Conservation (phyloP, 805 yeast species). For the Yarrowia osloensis region DNA sequence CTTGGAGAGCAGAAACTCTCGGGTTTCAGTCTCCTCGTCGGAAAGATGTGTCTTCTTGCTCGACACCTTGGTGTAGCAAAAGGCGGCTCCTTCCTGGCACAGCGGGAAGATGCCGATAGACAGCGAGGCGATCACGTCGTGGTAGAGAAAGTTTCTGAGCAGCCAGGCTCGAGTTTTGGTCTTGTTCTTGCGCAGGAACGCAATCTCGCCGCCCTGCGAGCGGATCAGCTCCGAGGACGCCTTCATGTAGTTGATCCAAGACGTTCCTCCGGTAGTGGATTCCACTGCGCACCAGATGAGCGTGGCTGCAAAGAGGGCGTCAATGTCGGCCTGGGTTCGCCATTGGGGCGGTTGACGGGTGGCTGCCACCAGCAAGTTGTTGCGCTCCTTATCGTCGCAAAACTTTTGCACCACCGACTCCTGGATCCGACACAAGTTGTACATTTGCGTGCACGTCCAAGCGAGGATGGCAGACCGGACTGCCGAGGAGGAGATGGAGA, state of each 20-base stretch:
- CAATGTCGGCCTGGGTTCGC: conserved; percentile 24
- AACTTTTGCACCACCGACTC: conserved; percentile 27
- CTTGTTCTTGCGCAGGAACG: conserved; percentile 26
- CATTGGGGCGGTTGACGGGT: conserved; percentile 11
- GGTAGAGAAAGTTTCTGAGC: conserved; percentile 28
- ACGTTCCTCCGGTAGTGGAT: conserved; percentile 23
- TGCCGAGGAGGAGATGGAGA: conserved; percentile 11
- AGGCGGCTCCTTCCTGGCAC: conserved; percentile 28
- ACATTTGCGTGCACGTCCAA: conserved; percentile 28
- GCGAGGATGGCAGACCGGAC: conserved; percentile 22
- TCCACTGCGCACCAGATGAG: conserved; percentile 28
- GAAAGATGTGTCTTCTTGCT: conserved; percentile 19
- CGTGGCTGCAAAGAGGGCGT: conserved; percentile 28
- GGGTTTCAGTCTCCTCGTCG: conserved; percentile 15
- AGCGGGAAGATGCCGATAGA: conserved; percentile 20
- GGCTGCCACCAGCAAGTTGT: neutral
- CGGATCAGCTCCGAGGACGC: conserved; percentile 20
- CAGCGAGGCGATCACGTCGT: conserved; percentile 24
- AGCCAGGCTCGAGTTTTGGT: conserved; percentile 27
- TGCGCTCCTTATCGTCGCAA: conserved; percentile 25
- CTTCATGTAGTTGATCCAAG: conserved; percentile 28
- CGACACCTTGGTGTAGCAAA: conserved; percentile 28
- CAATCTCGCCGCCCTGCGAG: conserved; percentile 23
- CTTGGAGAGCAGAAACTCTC: conserved; percentile 24
- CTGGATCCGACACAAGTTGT: conserved; percentile 25